Evolutionary conservation across 495 filamentous ascomycete genomes (phyloP), one percentile per base, ranked within the genome.

Genomic region (Penicillium psychrofluorescens): DNA sequence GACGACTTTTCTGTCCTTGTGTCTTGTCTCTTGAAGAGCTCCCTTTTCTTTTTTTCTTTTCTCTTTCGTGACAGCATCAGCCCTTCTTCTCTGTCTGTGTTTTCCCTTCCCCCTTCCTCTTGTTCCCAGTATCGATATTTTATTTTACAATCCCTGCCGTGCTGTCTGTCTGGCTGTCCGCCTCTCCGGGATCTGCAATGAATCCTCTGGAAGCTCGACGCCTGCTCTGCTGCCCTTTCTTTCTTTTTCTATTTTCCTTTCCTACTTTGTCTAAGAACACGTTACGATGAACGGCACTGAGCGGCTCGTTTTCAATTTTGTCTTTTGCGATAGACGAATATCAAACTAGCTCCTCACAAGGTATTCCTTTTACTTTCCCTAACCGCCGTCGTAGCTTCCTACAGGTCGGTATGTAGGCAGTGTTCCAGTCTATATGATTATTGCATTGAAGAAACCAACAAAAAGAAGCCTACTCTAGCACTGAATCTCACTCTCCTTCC

Each of bases 401-500:
- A 22, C 2, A 22, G 22, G 22, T 22, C 4, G 22, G 22, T 22
- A 29, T 47, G 35, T 29, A 39, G 30, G 29, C 22, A 29, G 36
- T 44, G 44, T 13, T 49, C 38, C 46, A 29, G 11, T 15, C 27
- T 7, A 33, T 13, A 29, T 22, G 22, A 22, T 22, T 3, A 22
- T 22, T 37, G 29, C 35, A 9, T 10, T 7, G 8, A 12, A 13
- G 9, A 35, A 44, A 37, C 12, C 32, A 35, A 35, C 13, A 29
- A 4, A 34, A 42, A 49, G 12, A 43, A 22, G 16, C 1, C 6
- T 22, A 22, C 22, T 43, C 27, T 54, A 58, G 29, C 43, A 63
- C 49, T 76, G 66, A 49, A 78, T 70, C 61, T 79, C 70, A 45
- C 63, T 68, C 55, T 76, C 68, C 44, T 68, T 76, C 73, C 73